Evolutionary conservation across 2,329 filamentous ascomycete species (phyloP).

Genomic region (Pseudogymnoascus sp.): DNA sequence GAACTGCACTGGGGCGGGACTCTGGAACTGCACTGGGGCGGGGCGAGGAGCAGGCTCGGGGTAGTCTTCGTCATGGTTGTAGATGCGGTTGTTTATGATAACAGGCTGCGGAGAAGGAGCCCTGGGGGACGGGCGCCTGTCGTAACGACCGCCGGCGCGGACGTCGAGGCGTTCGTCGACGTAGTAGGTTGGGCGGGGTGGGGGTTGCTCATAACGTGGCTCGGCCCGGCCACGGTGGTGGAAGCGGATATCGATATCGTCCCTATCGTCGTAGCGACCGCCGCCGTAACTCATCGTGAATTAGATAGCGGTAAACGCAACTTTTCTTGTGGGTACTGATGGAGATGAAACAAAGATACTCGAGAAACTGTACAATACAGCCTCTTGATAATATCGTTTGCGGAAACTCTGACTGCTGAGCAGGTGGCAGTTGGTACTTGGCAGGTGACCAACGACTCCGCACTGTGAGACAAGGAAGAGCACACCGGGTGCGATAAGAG

Average conservation of each 20-base stretch:
- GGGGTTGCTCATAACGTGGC: constrained; percentile 10
- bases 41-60: background rate
- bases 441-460: background rate
- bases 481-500: background rate
- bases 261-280: constrained; percentile 44
- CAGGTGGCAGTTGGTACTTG: background rate
- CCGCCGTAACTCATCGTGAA: constrained; percentile 15
- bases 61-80: constrained; percentile 34
- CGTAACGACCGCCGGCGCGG: constrained; percentile 12
- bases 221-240: constrained; percentile 28
- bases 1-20: background rate
- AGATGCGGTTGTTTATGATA: constrained; percentile 51
- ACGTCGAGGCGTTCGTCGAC: constrained; percentile 35
- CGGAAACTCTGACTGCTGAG: background rate
- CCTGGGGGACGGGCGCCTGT: constrained; percentile 13
- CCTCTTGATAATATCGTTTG: background rate
- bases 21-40: background rate
- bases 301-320: constrained; percentile 1
- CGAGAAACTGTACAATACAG: background rate
- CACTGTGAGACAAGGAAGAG: background rate
- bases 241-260: constrained; percentile 47
- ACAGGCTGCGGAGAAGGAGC: constrained; percentile 33
- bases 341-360: background rate
- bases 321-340: background rate
- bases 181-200: constrained; percentile 34